Evolutionary conservation across 139 green algal genomes (phyloP).

Genomic region (Parachlorella kessleri): DNA sequence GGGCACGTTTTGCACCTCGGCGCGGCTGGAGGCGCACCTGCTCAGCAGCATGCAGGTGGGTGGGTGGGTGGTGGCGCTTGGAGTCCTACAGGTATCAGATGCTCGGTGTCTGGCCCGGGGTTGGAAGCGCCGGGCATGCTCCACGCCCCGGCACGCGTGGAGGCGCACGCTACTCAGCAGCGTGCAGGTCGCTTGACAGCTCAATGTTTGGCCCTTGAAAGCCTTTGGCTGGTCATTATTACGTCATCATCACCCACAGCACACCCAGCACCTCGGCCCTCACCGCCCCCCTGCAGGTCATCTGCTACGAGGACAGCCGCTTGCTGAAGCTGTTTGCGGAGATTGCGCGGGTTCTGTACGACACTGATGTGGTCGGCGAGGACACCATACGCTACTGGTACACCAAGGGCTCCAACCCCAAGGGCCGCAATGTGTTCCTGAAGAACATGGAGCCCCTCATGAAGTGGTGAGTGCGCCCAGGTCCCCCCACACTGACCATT

Average conservation of each 20-base stretch:
- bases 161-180: too few relatives aligned
- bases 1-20: constrained; percentile 55
- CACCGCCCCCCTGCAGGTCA: constrained; percentile 49
- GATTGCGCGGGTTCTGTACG: constrained; percentile 91
- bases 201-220: too few relatives aligned
- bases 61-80: too few relatives aligned
- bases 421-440: constrained; percentile 90
- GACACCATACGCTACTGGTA: constrained; percentile 90
- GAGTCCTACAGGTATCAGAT: too few relatives aligned
- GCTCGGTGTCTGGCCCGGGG: too few relatives aligned
- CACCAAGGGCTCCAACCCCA: constrained; percentile 86
- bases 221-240: too few relatives aligned
- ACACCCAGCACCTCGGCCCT: background rate
- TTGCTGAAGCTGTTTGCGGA: constrained; percentile 93
- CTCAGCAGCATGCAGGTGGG: constrained; percentile 38
- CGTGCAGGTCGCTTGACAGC: too few relatives aligned
- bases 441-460: constrained; percentile 97
- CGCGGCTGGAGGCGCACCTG: constrained; percentile 80
- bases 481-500: too few relatives aligned
- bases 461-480: constrained; percentile 91
- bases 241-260: background rate
- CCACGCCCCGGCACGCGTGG: too few relatives aligned
- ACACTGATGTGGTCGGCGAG: constrained; percentile 88
- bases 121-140: too few relatives aligned
- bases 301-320: constrained; percentile 95